These are phyloP conservation scores for Candida ulmi DNA, from an alignment of 805 yeast species.

Conservation along the genomic window DNA sequence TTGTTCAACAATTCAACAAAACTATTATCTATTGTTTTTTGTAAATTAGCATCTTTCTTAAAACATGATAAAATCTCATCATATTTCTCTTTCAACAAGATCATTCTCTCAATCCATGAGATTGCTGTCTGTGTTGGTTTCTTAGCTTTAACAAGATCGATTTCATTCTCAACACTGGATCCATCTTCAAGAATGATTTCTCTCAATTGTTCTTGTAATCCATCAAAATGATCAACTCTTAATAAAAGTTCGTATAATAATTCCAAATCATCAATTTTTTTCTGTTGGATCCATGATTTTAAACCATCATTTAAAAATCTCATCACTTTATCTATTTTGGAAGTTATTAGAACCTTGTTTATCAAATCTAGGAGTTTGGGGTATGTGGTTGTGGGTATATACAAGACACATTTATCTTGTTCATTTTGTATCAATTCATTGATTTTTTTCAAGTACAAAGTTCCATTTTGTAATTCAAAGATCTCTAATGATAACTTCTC, in stretches of 20 bases:
- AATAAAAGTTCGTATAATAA: constrained; percentile 44
- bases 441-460: constrained; percentile 48
- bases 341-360: constrained; percentile 52
- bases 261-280: constrained; percentile 36
- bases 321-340: constrained; percentile 52
- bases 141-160: constrained; percentile 14
- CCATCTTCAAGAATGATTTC: constrained; percentile 46
- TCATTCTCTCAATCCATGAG: constrained; percentile 54
- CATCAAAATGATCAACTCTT: constrained; percentile 50
- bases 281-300: constrained; percentile 46
- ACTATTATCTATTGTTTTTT: constrained; percentile 53
- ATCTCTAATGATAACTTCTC: constrained; percentile 38
- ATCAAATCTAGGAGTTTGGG: constrained; percentile 51
- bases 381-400: constrained; percentile 47
- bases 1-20: constrained; percentile 57
- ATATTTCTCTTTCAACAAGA: constrained; percentile 23
- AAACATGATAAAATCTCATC: constrained; percentile 41
- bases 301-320: constrained; percentile 50
- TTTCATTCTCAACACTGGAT: constrained; percentile 9
- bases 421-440: constrained; percentile 57
- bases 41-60: constrained; percentile 40
- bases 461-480: constrained; percentile 40
- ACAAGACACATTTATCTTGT: constrained; percentile 46
- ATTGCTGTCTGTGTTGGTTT: constrained; percentile 44
- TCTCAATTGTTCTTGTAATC: constrained; percentile 42